Evolutionary conservation across 352 stramenopile genomes (phyloP).

Genomic region (Phytopythium ostracodes): DNA sequence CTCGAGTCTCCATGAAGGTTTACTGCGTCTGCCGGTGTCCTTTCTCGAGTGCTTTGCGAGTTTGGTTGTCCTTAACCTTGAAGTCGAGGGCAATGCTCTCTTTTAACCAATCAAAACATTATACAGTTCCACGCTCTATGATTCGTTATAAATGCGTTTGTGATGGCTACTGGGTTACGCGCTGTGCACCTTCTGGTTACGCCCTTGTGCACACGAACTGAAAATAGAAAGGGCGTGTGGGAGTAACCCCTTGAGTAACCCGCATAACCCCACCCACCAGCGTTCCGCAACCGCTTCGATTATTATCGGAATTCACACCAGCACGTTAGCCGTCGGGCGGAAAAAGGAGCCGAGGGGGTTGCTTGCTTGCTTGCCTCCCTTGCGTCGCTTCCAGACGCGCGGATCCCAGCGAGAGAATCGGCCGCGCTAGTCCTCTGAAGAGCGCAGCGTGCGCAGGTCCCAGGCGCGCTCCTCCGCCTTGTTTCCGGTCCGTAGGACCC

Average conservation of each 20-base stretch:
- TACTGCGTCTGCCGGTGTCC: neutral
- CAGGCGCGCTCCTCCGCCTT: neutral
- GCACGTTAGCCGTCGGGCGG: too few species aligned
- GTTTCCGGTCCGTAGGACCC: neutral
- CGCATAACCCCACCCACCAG: neutral
- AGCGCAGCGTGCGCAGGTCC: neutral
- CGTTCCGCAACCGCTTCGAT: neutral
- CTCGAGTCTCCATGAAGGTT: neutral
- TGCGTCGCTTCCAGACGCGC: neutral
- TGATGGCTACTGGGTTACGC: neutral
- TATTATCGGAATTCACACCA: neutral
- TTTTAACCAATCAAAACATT: neutral
- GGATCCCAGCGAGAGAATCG: neutral
- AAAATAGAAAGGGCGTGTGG: neutral
- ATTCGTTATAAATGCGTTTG: neutral
- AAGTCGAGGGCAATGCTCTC: too few species aligned
- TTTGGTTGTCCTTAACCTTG: neutral
- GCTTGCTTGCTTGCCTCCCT: neutral
- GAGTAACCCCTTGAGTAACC: neutral
- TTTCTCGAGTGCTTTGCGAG: too few species aligned
- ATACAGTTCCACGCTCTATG: neutral
- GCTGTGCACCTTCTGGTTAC: neutral
- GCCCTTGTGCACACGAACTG: neutral
- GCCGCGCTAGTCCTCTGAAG: neutral
- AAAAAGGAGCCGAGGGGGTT: neutral